Evolutionary conservation across 495 filamentous ascomycete genomes (phyloP).

Genomic region (Neurospora africana): DNA sequence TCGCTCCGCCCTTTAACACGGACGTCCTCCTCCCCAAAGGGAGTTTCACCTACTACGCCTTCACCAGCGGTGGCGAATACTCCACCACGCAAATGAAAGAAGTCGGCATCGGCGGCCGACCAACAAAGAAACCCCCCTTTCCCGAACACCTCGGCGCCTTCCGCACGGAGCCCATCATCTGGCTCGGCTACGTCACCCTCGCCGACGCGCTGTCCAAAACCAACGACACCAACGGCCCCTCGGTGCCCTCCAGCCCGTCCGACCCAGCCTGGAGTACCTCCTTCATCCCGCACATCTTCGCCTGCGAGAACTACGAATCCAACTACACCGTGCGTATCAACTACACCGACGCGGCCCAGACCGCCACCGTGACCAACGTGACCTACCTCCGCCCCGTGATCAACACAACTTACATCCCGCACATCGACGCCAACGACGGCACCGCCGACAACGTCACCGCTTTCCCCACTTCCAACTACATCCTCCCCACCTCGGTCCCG

Average conservation of each 20-base stretch:
- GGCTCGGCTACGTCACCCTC: constrained; percentile 23
- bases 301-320: constrained; percentile 30
- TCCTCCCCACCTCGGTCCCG: constrained; percentile 17
- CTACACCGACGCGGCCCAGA: constrained; percentile 19
- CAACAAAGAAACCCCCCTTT: constrained; percentile 18
- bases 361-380: constrained; percentile 17
- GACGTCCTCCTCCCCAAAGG: constrained; percentile 25
- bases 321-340: constrained; percentile 24
- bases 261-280: constrained; percentile 17
- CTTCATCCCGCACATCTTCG: constrained; percentile 28
- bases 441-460: constrained; percentile 30
- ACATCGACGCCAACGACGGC: constrained; percentile 23
- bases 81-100: constrained; percentile 24
- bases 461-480: constrained; percentile 22
- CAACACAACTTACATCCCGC: constrained; percentile 25
- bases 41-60: constrained; percentile 25
- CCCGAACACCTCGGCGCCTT: constrained; percentile 26
- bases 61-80: constrained; percentile 26
- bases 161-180: constrained; percentile 29
- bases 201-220: constrained; percentile 11
- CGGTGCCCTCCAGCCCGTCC: constrained; percentile 10
- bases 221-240: constrained; percentile 2
- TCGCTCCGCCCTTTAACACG: constrained; percentile 18
- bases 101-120: constrained; percentile 18
- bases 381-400: constrained; percentile 20